Conservation (phyloP, 805 yeast species). For the Saccharomycopsis schoenii region DNA sequence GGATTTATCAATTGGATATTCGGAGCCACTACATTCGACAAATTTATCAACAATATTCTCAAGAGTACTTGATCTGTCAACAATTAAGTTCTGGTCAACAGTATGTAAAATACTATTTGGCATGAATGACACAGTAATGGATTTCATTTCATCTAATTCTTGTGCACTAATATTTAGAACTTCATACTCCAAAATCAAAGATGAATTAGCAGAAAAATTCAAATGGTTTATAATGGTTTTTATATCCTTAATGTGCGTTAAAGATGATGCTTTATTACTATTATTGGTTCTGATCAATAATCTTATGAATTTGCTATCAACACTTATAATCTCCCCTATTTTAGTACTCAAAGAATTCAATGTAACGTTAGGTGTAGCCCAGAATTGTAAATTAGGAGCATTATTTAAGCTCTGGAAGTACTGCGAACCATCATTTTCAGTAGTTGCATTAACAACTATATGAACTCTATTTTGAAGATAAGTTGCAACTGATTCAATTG, state of each 20-base stretch:
- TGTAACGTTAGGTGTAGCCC: constrained; percentile 55
- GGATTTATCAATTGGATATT: constrained; percentile 21
- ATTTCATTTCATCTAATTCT: constrained; percentile 68
- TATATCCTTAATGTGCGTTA: background rate
- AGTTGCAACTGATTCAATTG: constrained; percentile 34
- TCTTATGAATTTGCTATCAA: constrained; percentile 53
- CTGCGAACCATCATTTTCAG: constrained; percentile 21
- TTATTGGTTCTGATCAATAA: constrained; percentile 40
- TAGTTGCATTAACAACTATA: constrained; percentile 39
- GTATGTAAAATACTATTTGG: constrained; percentile 61
- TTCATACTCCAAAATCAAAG: constrained; percentile 60
- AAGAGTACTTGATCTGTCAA: constrained; percentile 54
- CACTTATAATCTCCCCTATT: constrained; percentile 43
- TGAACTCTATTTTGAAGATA: constrained; percentile 54
- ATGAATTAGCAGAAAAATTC: background rate
- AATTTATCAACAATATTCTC: constrained; percentile 45
- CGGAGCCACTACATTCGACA: constrained; percentile 22
- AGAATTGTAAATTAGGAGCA: constrained; percentile 34
- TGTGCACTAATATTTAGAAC: constrained; percentile 60
- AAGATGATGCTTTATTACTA: background rate
- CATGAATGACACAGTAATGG: constrained; percentile 61
- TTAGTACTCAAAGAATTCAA: constrained; percentile 53
- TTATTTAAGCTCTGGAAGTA: constrained; percentile 18
- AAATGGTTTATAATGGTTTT: background rate
- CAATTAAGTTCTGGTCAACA: constrained; percentile 56